These are phyloP conservation scores for Cucurbita pepo DNA, from an alignment of 306 rosid genomes.

Conservation along the genomic window DNA sequence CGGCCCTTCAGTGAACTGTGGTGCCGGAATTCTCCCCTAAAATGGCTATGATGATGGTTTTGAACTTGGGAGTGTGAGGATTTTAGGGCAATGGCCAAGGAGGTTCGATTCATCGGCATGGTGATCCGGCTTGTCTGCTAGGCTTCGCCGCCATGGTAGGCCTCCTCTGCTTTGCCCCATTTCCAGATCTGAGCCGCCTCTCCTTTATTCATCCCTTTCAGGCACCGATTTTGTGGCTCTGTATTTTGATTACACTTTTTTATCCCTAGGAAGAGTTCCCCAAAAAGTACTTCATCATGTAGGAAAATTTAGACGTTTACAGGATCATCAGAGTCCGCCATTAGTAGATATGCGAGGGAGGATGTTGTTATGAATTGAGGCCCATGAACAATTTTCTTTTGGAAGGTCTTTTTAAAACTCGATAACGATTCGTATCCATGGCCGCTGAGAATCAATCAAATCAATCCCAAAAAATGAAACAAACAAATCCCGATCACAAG, in stretches of 20 bases:
- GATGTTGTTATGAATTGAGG: too few relatives aligned
- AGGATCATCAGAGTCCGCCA: not conserved
- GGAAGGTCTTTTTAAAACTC: too few relatives aligned
- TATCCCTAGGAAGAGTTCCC: not conserved
- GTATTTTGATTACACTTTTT: not conserved
- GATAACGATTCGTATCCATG: not conserved
- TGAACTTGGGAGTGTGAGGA: not conserved
- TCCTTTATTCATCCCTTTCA: not conserved
- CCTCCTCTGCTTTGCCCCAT: not conserved
- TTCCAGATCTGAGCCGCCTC: not conserved
- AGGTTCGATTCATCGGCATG: not conserved
- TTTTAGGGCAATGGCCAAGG: not conserved
- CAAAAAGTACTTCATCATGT: not conserved
- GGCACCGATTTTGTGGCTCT: not conserved
- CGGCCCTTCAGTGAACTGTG: too few relatives aligned
- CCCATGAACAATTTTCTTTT: too few relatives aligned
- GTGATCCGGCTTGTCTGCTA: not conserved
- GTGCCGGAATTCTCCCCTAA: too few relatives aligned
- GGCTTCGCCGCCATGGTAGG: constrained; percentile 1
- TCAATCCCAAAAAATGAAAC: not conserved
- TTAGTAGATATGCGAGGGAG: too few relatives aligned
- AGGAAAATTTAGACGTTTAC: not conserved
- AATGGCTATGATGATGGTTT: not conserved
- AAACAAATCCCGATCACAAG: not conserved
- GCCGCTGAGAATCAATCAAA: not conserved